Evolutionary conservation across 2,329 filamentous ascomycete species (phyloP), one percentile per base, ranked within the genome.

Genomic region (Colletotrichum sp.): DNA sequence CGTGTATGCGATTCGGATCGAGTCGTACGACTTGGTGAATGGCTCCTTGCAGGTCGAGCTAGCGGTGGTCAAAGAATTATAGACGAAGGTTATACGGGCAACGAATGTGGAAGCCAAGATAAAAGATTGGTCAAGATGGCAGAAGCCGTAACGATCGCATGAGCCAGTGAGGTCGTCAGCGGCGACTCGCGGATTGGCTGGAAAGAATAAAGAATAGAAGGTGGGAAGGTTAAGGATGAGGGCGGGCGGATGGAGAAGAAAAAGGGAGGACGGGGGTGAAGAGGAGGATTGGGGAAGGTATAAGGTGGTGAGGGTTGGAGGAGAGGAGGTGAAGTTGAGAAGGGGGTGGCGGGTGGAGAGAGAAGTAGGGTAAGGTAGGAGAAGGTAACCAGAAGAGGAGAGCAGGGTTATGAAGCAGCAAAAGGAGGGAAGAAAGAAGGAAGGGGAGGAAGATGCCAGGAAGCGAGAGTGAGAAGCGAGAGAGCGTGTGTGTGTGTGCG

Each of bases 361-460:
- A 78, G 72, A 77, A 77, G 77, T 65, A 77, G 68, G 74, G 70
- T 68, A 57, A 69, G 57, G 73, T 69, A 78, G 30, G 36, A 28
- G 59, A 71, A 55, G 55, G 65, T 69, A 43, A 72, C 32, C 39
- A 43, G 39, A 68, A 81, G 81, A 81, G 82, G 79, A 83, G 81
- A 82, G 82, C 82, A 75, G 69, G 69, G 72, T 65, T 43, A 48
- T 48, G 39, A 43, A 63, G 72, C 48, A 64, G 60, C 36, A 72
- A 72, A 71, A 75, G 75, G 83, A 83, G 82, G 81, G 79, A 80
- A 81, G 78, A 79, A 77, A 78, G 78, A 81, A 79, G 81, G 79
- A 78, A 82, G 81, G 78, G 80, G 78, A 78, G 80, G 79, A 78
- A 81, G 78, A 76, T 80, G 79, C 79, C 79, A 81, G 80, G 84